Base-by-base conservation (phyloP, 2,329 filamentous ascomycete genomes). In the Waltergamsia citrina region DNA sequence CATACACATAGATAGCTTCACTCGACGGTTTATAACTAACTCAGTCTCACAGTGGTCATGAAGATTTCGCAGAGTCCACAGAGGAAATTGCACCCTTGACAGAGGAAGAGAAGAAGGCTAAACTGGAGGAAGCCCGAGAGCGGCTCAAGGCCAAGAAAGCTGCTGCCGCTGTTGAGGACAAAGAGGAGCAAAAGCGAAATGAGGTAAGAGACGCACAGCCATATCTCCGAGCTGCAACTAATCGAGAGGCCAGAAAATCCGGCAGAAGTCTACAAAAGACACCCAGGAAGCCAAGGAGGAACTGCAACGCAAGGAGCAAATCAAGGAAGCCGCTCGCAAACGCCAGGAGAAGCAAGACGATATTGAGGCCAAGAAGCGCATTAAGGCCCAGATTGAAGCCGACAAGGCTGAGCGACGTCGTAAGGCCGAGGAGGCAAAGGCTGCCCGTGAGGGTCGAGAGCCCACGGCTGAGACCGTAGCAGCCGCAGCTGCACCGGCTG, bases 361-460 rank as follows among this genome's bases (percentile, higher is more conserved):
- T 34, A 57, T 81, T 7, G 85, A 86, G 28, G 90, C 86, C 9
- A 92, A 90, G 67, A 85, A 81, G 59, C 77, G 84, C 23, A 90
- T 95, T 56, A 81, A 87, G 61, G 88, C 86, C 37, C 88, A 88
- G 69, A 94, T 98, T 43, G 88, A 92, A 46, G 88, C 84, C 11
- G 88, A 96, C 63, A 95, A 93, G 67, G 83, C 85, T 46, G 87
- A 90, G 49, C 78, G 92, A 35, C 79, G 84, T 43, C 71, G 81
- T 43, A 94, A 92, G 56, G 81, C 85, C 4, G 92, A 94, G 50
- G 69, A 77, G 37, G 84, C 86, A 47, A 94, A 90, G 62, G 88
- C 88, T 1, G 75, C 77, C 36, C 74, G 90, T n/a, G 85, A 87
- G 45, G 88, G 90, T n/a, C 68, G 74, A 35, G 62, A 65, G 12